A percentile compares a stretch with the other conserved stretches of the same genome.
Conservation (phyloP, 78 protist genomes). For the Emiliania huxleyi region DNA sequence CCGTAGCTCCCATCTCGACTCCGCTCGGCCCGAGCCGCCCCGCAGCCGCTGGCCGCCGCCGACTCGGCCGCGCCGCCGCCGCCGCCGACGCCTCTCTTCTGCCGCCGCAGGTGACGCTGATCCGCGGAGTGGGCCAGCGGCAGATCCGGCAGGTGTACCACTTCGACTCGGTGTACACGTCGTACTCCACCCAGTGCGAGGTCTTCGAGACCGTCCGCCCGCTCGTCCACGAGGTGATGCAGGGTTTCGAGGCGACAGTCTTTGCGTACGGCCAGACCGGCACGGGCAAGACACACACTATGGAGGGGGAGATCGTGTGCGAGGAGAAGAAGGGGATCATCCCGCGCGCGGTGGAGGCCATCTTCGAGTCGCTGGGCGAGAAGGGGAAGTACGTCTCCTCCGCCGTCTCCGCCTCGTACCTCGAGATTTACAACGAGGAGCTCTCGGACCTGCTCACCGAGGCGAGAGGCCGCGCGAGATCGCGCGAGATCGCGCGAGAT, state of each 20-base stretch:
- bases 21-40: too few species aligned
- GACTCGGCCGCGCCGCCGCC: too few species aligned
- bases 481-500: too few species aligned
- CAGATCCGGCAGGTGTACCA: conserved; percentile 8
- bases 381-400: background rate
- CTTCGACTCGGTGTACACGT: conserved; percentile 29
- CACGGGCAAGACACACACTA: conserved; percentile 56
- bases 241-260: conserved; percentile 45
- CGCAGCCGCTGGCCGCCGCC: too few species aligned
- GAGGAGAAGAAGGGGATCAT: conserved; percentile 33
- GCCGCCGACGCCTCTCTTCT: too few species aligned
- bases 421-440: conserved; percentile 59
- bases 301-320: conserved; percentile 43
- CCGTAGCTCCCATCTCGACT: too few species aligned
- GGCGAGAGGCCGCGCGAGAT: background rate
- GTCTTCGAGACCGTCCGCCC: conserved; percentile 41
- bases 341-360: conserved; percentile 45
- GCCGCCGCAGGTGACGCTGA: too few species aligned
- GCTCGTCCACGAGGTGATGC: conserved; percentile 37
- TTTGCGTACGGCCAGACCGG: conserved; percentile 63
- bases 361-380: conserved; percentile 26
- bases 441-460: conserved; percentile 38
- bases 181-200: conserved; percentile 35
- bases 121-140: conserved; percentile 4
- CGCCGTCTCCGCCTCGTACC: conserved; percentile 1